Conservation (phyloP, 345 rosid species). For the Melaleuca quinquenervia region DNA sequence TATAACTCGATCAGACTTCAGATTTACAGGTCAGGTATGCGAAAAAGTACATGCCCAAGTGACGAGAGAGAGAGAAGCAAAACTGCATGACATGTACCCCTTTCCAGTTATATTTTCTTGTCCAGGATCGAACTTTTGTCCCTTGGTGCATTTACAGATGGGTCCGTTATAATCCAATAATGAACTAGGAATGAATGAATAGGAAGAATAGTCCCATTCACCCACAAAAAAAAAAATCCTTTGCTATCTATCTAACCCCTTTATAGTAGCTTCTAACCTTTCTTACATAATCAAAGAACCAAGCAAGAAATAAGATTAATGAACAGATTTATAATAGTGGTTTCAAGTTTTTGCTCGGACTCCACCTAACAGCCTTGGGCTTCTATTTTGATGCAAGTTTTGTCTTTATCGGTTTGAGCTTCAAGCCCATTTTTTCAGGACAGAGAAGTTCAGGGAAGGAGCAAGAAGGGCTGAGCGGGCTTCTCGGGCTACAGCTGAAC, state of each 20-base stretch:
- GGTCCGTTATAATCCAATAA: background rate
- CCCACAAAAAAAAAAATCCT: background rate
- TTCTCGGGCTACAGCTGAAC: slow-evolving; percentile 70
- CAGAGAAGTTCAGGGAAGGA: slow-evolving; percentile 95
- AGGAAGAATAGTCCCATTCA: background rate
- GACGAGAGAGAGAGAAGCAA: background rate
- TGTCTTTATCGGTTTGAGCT: slow-evolving; percentile 94
- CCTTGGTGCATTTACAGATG: background rate
- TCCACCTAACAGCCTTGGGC: background rate
- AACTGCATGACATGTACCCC: background rate
- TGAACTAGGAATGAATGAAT: background rate
- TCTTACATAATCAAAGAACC: background rate
- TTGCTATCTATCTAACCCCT: background rate
- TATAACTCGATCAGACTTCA: background rate
- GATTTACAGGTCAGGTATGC: background rate
- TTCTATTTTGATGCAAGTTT: background rate
- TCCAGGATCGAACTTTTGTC: background rate
- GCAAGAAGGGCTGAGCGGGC: slow-evolving; percentile 75
- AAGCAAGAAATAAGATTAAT: background rate
- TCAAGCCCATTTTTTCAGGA: slow-evolving; percentile 97
- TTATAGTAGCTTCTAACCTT: background rate
- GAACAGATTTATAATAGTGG: background rate
- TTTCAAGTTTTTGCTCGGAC: background rate
- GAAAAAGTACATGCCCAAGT: background rate
- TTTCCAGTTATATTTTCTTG: background rate